These are phyloP conservation scores for Colletotrichum ledebouriae DNA, from an alignment of 2,329 filamentous ascomycete species.

Conservation along the genomic window DNA sequence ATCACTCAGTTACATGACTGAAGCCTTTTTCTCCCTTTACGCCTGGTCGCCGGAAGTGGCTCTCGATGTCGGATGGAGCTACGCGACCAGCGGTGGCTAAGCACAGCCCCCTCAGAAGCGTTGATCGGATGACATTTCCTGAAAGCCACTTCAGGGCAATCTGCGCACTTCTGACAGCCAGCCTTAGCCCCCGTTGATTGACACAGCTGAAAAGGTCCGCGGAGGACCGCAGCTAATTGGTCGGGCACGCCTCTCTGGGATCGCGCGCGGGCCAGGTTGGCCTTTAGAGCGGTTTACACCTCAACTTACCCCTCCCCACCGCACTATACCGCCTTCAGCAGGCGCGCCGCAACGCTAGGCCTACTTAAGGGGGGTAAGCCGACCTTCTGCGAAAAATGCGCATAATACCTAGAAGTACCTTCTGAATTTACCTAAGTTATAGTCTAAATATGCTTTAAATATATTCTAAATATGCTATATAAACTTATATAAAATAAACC, in stretches of 20 bases:
- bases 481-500: no score
- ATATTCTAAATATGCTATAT: no score
- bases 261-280: neutral
- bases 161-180: constrained; percentile 6
- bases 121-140: neutral
- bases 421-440: no score
- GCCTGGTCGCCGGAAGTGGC: neutral
- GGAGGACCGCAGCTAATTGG: constrained; percentile 8
- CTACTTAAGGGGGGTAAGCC: no score
- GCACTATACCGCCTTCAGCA: no score
- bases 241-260: constrained; percentile 6
- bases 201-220: constrained; percentile 8
- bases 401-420: no score
- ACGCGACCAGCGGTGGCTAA: neutral
- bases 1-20: neutral
- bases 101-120: neutral
- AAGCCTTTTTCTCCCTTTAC: constrained; percentile 3
- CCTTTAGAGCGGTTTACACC: neutral
- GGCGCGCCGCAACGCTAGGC: no score
- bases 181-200: neutral
- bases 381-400: no score
- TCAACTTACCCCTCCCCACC: no score
- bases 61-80: neutral
- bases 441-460: no score
- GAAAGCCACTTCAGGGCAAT: constrained; percentile 6